Conservation (phyloP, 192 early-diverging fungal genomes). For the Entomortierella chlamydospora region DNA sequence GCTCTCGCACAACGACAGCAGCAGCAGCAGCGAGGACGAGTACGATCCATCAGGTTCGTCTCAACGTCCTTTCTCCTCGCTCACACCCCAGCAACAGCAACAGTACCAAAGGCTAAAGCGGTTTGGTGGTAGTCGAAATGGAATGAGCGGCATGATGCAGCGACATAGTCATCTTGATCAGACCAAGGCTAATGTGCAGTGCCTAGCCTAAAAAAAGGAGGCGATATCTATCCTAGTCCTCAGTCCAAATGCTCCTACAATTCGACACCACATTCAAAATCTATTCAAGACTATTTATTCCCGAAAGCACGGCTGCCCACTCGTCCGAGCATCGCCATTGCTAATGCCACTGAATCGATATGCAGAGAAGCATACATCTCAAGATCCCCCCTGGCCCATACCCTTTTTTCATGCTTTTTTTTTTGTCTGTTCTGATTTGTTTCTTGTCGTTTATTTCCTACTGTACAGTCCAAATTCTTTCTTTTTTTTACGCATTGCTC, state of each 20-base stretch:
- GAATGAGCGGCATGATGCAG: conserved; percentile 39
- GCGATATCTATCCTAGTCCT: neutral
- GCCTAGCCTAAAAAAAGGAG: conserved; percentile 20
- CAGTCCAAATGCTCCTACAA: neutral
- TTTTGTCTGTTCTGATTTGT: too few relatives aligned
- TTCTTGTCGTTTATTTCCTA: too few relatives aligned
- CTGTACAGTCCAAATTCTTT: too few relatives aligned
- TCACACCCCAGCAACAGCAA: conserved; percentile 31
- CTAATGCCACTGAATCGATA: too few relatives aligned
- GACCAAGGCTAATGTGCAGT: conserved; percentile 32
- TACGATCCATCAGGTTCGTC: conserved; percentile 9
- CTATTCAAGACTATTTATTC: neutral
- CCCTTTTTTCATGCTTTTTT: too few relatives aligned
- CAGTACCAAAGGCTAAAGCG: conserved; percentile 33
- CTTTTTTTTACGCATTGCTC: too few relatives aligned
- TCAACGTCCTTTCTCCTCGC: conserved; percentile 4
- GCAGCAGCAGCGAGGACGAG: conserved; percentile 43
- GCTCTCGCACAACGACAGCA: conserved; percentile 43
- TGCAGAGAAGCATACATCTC: neutral
- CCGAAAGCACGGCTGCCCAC: neutral
- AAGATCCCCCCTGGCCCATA: too few relatives aligned
- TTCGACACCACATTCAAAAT: too few relatives aligned
- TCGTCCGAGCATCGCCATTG: too few relatives aligned
- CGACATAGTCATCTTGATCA: conserved; percentile 36
- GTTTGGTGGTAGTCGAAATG: conserved; percentile 25